Base-by-base conservation (phyloP, 148 eudicot genomes). In the Rhododendron molle region DNA sequence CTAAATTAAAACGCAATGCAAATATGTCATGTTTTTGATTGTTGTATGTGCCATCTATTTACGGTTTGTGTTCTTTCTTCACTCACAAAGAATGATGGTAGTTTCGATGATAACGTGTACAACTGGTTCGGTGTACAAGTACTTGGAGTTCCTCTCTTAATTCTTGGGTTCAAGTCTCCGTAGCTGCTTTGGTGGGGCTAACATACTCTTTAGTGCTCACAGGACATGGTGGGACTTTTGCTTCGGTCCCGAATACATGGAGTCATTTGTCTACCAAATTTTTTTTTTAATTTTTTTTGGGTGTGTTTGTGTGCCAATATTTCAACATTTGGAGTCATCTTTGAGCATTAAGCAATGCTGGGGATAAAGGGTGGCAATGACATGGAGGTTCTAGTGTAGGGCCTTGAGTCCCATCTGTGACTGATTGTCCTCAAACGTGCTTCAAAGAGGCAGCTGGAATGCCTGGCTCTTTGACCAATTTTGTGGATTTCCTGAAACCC, bases 371-470 rank as follows among this genome's bases (percentile, higher is more conserved):
- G 38, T 78, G 26, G 14, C 56, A 78, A 47, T 26, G 81, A 78
- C 36, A 26, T 1, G 81, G 30, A 13, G 18, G 7, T 47, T n/a
- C 12, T 30, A 32, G 76, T n/a, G 81, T 71, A 71, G 76, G 20
- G 80, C 52, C 49, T 76, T 43, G 5, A 18, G 26, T 76, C 80
- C 30, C 28, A 43, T 46, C 81, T 78, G 21, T 12, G 81, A 50
- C 81, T 78, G 56, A 44, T 78, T 78, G 81, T 78, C 81, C 36
- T 46, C 58, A 47, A 78, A 49, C 26, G 34, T 26, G 81, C 56
- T 15, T 78, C 10, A 46, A 46, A 47, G 56, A 78, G 32, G 81
- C 81, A 78, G 81, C 81, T 78, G 81, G 81, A 78, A 49, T 47
- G 34, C 16, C 28, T 78, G 81, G 32, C 38, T 47, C 9, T 26